A percentile compares a stretch with the other conserved stretches of the same genome.
phyloP scores from a whole-genome alignment of 768 basidiomycete species.

The Tricholoma hemisulphureum region DNA sequence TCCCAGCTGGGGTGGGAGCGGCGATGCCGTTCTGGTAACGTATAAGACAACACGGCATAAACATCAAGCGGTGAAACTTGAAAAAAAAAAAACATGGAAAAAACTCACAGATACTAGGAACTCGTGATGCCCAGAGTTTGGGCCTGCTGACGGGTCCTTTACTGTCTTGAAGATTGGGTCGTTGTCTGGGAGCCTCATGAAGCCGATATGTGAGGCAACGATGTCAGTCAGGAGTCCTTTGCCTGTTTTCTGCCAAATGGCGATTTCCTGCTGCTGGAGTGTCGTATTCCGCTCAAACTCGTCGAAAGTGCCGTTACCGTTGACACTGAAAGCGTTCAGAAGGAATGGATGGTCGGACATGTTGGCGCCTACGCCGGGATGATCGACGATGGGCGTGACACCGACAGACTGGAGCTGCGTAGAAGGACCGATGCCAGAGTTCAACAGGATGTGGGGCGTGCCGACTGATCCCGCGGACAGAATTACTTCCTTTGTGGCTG shows the following conservation, averaged over 20 bases:
- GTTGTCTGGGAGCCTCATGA: too few species aligned
- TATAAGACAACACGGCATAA: too few species aligned
- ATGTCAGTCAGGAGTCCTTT: too few species aligned
- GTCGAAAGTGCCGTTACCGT: conserved; percentile 8
- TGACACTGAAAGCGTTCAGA: conserved; percentile 12
- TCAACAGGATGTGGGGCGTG: conserved; percentile 25
- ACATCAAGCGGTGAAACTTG: too few species aligned
- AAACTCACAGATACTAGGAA: too few species aligned
- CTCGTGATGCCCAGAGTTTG: too few species aligned
- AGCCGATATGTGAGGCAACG: too few species aligned
- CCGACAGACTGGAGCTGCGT: conserved; percentile 12
- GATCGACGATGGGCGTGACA: conserved; percentile 14
- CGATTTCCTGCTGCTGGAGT: background rate
- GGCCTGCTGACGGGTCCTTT: too few species aligned
- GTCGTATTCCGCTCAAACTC: background rate
- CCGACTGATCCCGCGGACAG: conserved; percentile 32
- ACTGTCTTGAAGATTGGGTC: too few species aligned
- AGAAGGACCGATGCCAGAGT: conserved; percentile 27
- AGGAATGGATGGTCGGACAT: conserved; percentile 21
- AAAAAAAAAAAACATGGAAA: too few species aligned
- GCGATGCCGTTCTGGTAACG: conserved; percentile 16
- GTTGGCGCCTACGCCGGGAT: conserved; percentile 25
- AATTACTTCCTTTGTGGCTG: conserved; percentile 30
- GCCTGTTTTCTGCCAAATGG: too few species aligned
- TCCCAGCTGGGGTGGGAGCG: conserved; percentile 12